Conservation (phyloP, 176 grass and related monocot species). For the Zea mays region DNA sequence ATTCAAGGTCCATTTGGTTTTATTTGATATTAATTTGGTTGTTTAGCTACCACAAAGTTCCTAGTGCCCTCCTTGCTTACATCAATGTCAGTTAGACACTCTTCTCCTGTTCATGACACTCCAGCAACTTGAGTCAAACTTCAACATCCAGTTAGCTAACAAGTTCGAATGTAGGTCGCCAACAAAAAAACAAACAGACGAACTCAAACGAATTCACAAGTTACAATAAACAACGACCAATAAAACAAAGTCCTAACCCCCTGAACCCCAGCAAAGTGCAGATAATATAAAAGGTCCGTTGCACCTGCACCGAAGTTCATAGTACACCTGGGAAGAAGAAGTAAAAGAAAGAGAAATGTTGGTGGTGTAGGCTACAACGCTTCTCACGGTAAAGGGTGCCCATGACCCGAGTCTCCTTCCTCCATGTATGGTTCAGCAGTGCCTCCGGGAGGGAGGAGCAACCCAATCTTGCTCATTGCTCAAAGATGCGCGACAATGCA, state of each 20-base stretch:
- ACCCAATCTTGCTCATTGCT: slow-evolving; percentile 13
- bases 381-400: slow-evolving; percentile 7
- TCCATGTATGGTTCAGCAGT: too few species aligned
- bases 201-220: slow-evolving; percentile 28
- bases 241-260: slow-evolving; percentile 37
- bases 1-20: too few species aligned
- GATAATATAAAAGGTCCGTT: slow-evolving; percentile 39
- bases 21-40: too few species aligned
- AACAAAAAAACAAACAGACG: slow-evolving; percentile 9
- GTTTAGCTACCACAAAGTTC: too few species aligned
- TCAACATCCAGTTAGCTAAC: neutral
- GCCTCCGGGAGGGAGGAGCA: too few species aligned
- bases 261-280: slow-evolving; percentile 42
- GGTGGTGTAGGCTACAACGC: slow-evolving; percentile 20
- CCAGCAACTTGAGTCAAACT: too few species aligned
- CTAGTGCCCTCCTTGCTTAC: too few species aligned
- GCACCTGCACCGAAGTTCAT: slow-evolving; percentile 36
- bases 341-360: slow-evolving; percentile 17
- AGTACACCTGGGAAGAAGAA: slow-evolving; percentile 7
- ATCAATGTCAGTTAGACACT: too few species aligned
- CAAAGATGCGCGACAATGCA: slow-evolving; percentile 13
- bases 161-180: neutral
- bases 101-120: too few species aligned
- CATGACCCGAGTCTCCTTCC: neutral
- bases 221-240: slow-evolving; percentile 49